These are phyloP conservation scores for Adiantum capillusveneris DNA, from an alignment of 75 land plant genomes.

Conservation along the genomic window DNA sequence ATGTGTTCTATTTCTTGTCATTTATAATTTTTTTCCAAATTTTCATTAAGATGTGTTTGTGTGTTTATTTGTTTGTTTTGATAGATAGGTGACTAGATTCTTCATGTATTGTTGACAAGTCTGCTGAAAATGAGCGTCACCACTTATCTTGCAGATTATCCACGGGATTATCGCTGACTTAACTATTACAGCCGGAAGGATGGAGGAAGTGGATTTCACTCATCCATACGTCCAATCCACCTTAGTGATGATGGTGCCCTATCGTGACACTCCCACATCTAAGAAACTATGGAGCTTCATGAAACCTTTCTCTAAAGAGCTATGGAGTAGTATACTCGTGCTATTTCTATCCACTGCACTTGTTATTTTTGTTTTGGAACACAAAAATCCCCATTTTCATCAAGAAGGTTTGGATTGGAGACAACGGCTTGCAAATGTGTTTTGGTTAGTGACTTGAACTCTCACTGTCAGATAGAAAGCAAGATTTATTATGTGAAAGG, in stretches of 20 bases:
- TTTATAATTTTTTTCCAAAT: too few relatives aligned
- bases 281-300: slow-evolving; percentile 52
- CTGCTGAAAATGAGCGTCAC: too few relatives aligned
- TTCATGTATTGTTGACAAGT: too few relatives aligned
- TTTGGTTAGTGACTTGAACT: not conserved
- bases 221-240: slow-evolving; percentile 63
- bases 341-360: slow-evolving; percentile 41
- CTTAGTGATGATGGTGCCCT: slow-evolving; percentile 52
- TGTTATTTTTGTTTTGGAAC: slow-evolving; percentile 61
- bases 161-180: slow-evolving; percentile 73
- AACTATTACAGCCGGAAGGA: slow-evolving; percentile 49
- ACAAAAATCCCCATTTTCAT: not conserved
- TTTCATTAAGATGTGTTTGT: too few relatives aligned
- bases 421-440: not conserved
- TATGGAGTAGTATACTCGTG: slow-evolving; percentile 46
- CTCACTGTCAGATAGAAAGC: too few relatives aligned
- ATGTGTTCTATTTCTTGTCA: too few relatives aligned
- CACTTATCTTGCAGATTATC: too few relatives aligned
- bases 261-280: slow-evolving; percentile 21
- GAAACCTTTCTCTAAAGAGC: slow-evolving; percentile 39
- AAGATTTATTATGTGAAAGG: too few relatives aligned
- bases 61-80: too few relatives aligned
- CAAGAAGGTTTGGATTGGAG: not conserved
- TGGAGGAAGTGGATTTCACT: slow-evolving; percentile 68
- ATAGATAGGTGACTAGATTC: too few relatives aligned